Conservation (phyloP, 2,329 filamentous ascomycete genomes). For the Metarhizium brunneum region DNA sequence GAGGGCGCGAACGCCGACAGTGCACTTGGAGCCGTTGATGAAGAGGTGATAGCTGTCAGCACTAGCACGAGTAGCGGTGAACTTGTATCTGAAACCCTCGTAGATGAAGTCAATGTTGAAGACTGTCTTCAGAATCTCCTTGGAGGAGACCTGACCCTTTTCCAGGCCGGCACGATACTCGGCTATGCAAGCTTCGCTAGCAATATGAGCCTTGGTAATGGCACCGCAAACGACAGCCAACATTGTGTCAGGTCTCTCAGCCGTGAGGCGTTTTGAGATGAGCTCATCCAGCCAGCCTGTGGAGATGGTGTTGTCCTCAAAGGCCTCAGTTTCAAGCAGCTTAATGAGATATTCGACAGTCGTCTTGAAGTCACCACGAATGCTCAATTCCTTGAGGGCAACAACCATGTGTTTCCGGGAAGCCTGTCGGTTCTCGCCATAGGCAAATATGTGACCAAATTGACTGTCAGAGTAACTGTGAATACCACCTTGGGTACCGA, state of each 20-base stretch:
- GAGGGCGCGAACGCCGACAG: constrained; percentile 83
- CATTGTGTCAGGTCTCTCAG: constrained; percentile 87
- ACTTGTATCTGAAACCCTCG: constrained; percentile 93
- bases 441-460: constrained; percentile 98
- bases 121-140: constrained; percentile 94
- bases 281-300: constrained; percentile 98
- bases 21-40: constrained; percentile 96
- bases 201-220: constrained; percentile 86
- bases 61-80: constrained; percentile 89
- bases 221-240: constrained; percentile 94
- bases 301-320: constrained; percentile 98
- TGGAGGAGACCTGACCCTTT: constrained; percentile 94
- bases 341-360: constrained; percentile 99
- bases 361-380: constrained; percentile 97
- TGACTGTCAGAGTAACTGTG: constrained; percentile 99
- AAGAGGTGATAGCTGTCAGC: constrained; percentile 93
- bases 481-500: constrained; percentile 91
- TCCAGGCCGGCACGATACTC: constrained; percentile 86
- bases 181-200: constrained; percentile 79
- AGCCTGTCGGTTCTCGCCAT: constrained; percentile 92
- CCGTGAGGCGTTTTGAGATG: constrained; percentile 94
- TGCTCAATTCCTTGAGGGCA: constrained; percentile 95
- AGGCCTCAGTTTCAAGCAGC: constrained; percentile 93
- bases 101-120: constrained; percentile 99
- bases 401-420: constrained; percentile 99